Evolutionary conservation across 192 early-diverging fungal species (phyloP).

Genomic region (Backusella westeae): DNA sequence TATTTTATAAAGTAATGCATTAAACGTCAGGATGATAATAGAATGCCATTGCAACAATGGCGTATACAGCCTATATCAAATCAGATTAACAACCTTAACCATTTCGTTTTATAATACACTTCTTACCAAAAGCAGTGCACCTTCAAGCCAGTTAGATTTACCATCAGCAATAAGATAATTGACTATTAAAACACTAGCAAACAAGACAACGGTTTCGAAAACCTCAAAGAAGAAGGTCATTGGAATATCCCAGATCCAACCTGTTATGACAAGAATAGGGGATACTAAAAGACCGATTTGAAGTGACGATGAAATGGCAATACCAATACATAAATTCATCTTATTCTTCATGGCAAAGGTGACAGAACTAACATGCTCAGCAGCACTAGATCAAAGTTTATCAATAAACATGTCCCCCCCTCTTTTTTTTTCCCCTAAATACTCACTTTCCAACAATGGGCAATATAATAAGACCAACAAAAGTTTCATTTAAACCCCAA

Average conservation of each 20-base stretch:
- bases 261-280: conserved; percentile 68
- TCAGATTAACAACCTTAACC: neutral
- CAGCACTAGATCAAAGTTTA: conserved; percentile 26
- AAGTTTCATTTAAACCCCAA: conserved; percentile 73
- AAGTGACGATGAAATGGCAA: conserved; percentile 41
- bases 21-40: conserved; percentile 61
- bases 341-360: conserved; percentile 86
- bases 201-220: conserved; percentile 81
- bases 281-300: conserved; percentile 87
- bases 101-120: neutral
- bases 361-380: conserved; percentile 82
- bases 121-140: conserved; percentile 70
- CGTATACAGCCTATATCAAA: conserved; percentile 55
- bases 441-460: conserved; percentile 88
- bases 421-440: neutral
- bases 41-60: conserved; percentile 83
- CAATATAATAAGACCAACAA: conserved; percentile 90
- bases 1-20: neutral
- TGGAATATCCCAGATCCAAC: conserved; percentile 79
- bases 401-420: neutral
- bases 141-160: conserved; percentile 90
- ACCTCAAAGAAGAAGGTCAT: conserved; percentile 83
- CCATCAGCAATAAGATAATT: conserved; percentile 84
- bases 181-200: conserved; percentile 76
- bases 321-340: conserved; percentile 75